Conservation (phyloP, 2,329 filamentous ascomycete species). For the Tolypocladium tropicale region DNA sequence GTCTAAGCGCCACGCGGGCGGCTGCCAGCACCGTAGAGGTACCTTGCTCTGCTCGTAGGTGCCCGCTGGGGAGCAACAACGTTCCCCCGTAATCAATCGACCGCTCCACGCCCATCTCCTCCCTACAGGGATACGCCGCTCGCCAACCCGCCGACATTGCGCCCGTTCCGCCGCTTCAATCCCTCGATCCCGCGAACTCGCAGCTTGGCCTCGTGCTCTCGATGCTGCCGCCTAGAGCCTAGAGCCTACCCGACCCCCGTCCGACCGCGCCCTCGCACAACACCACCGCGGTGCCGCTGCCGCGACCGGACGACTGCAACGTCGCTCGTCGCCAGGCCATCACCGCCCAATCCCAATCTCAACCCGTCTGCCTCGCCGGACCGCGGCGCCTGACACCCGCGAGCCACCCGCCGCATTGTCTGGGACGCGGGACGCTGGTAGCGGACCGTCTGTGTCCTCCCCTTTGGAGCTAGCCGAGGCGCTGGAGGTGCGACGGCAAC, state of each 20-base stretch:
- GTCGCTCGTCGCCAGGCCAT: too few species aligned
- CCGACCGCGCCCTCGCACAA: neutral
- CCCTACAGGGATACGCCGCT: neutral
- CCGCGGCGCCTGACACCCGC: slow-evolving; percentile 8
- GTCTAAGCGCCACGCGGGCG: neutral
- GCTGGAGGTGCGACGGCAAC: slow-evolving; percentile 12
- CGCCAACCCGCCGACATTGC: neutral
- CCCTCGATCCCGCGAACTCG: neutral
- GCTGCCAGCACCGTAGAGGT: neutral
- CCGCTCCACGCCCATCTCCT: neutral
- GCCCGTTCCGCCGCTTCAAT: neutral
- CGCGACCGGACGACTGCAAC: neutral
- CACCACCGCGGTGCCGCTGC: neutral
- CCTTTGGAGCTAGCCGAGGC: slow-evolving; percentile 17
- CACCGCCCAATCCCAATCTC: neutral
- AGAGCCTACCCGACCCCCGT: neutral
- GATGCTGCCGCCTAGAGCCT: neutral
- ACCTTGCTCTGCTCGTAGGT: neutral
- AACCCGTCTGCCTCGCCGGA: slow-evolving; percentile 1
- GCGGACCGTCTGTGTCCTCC: slow-evolving; percentile 24
- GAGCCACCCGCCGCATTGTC: slow-evolving; percentile 27
- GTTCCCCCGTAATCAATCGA: neutral
- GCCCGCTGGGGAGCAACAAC: neutral
- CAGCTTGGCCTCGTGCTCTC: neutral
- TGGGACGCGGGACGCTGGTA: slow-evolving; percentile 19